Evolutionary conservation across 768 basidiomycete genomes (phyloP).

Genomic region (Termitomyces sp.): DNA sequence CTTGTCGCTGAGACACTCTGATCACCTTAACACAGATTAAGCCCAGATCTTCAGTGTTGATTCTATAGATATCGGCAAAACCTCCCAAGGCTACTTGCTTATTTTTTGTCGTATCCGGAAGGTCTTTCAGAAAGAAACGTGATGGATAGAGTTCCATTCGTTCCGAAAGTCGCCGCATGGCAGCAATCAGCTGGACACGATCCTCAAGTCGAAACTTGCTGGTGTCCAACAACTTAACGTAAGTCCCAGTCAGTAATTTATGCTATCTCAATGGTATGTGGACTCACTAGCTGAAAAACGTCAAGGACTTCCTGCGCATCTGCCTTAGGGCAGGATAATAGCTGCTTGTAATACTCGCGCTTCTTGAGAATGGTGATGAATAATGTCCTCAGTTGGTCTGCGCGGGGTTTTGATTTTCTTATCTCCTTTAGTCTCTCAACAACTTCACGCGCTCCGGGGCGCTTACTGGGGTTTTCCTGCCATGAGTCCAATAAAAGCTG

Average conservation of each 20-base stretch:
- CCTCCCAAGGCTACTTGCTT: background rate
- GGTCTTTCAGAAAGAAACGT: conserved; percentile 1
- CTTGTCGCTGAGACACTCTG: background rate
- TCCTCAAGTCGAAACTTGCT: background rate
- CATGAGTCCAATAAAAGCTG: background rate
- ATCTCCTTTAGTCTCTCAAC: background rate
- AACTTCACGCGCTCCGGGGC: background rate
- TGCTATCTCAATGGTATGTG: background rate
- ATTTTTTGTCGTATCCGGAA: background rate
- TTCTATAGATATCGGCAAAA: conserved; percentile 8
- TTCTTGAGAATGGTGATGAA: background rate
- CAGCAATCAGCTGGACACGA: conserved; percentile 3
- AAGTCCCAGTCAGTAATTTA: background rate
- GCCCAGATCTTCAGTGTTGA: background rate
- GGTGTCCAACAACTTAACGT: conserved; percentile 3
- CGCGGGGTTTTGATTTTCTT: background rate
- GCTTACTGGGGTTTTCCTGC: background rate
- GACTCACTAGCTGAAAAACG: conserved; percentile 1
- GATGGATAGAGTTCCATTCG: conserved; percentile 3
- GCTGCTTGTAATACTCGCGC: background rate
- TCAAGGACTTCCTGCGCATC: background rate
- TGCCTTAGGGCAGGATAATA: background rate
- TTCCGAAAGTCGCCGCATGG: conserved; percentile 7
- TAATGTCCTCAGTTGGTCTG: background rate
- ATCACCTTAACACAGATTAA: conserved; percentile 7